Percentiles rank a stretch among this genome's conserved stretches.
Evolutionary conservation across 2,329 filamentous ascomycete genomes (phyloP).

Genomic region (Fusarium dlaminii): DNA sequence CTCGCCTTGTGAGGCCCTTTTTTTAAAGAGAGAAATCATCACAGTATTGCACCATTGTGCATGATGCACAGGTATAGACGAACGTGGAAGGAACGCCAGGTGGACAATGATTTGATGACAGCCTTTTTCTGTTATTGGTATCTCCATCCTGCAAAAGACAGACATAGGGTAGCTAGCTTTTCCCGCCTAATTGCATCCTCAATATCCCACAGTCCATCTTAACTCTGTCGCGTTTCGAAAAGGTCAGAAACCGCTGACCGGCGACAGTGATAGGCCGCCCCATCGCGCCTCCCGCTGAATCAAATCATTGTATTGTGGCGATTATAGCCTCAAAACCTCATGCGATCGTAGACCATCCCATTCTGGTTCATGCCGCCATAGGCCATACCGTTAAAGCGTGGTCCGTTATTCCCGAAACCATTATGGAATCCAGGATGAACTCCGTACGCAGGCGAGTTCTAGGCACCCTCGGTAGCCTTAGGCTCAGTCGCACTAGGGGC

Average conservation of each 20-base stretch:
- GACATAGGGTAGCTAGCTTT: constrained; percentile 13
- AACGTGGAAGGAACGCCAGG: not conserved
- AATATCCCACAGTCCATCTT: not conserved
- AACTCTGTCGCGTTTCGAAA: not conserved
- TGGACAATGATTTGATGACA: not conserved
- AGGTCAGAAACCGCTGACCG: not conserved
- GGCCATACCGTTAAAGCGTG: constrained; percentile 12
- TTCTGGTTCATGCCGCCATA: not conserved
- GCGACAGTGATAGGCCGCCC: not conserved
- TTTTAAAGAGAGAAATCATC: not conserved
- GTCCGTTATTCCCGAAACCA: constrained; percentile 2
- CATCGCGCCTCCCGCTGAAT: not conserved
- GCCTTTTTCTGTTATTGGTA: constrained; percentile 29
- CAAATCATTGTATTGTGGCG: not conserved
- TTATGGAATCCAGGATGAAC: constrained; percentile 3
- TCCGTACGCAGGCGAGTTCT: constrained; percentile 39
- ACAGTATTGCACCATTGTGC: not conserved
- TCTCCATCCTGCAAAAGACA: constrained; percentile 17
- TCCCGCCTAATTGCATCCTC: not conserved
- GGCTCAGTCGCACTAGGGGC: constrained; percentile 57
- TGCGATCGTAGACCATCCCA: not conserved
- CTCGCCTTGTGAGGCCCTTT: not conserved
- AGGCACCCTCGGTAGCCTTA: constrained; percentile 42
- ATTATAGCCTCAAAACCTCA: constrained; percentile 4
- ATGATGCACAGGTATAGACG: not conserved